Percentiles rank a stretch among this genome's conserved stretches.
Conservation (phyloP, 2,329 filamentous ascomycete genomes). For the Phialophora verrucosa region DNA sequence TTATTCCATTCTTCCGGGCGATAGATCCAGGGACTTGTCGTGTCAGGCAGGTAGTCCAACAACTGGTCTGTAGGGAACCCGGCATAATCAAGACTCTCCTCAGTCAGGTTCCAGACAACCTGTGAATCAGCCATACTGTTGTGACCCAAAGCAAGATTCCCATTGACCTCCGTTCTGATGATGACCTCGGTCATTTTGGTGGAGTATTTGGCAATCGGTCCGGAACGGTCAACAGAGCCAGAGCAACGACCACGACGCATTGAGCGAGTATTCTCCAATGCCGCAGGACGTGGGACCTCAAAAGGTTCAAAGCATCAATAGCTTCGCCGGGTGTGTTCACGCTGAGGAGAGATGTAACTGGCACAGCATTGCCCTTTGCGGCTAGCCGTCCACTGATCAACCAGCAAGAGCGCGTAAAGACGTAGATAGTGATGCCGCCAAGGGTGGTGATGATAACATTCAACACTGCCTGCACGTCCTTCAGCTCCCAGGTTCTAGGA, state of each 20-base stretch:
- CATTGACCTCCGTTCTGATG: conserved; percentile 15
- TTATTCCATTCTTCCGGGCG: conserved; percentile 27
- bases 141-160: conserved; percentile 17
- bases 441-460: conserved; percentile 30
- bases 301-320: conserved; percentile 23
- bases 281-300: conserved; percentile 22
- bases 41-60: conserved; percentile 27
- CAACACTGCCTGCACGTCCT: conserved; percentile 32
- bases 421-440: conserved; percentile 25
- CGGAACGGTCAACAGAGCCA: conserved; percentile 27
- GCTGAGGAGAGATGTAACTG: conserved; percentile 23
- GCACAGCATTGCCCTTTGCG: conserved; percentile 18
- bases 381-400: conserved; percentile 18
- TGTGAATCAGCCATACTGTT: conserved; percentile 13
- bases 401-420: conserved; percentile 29
- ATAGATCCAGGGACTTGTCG: conserved; percentile 23
- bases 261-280: conserved; percentile 25
- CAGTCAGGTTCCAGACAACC: conserved; percentile 21
- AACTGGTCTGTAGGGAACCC: conserved; percentile 24
- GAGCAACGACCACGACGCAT: conserved; percentile 22
- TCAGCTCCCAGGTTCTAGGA: conserved; percentile 23
- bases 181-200: conserved; percentile 11
- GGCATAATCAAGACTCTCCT: conserved; percentile 23
- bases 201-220: conserved; percentile 29
- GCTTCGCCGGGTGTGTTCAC: conserved; percentile 30